A percentile compares a stretch with the other conserved stretches of the same genome.
phyloP scores from a whole-genome alignment of 768 basidiomycete species.

The Brasilioporus rufonigricans region DNA sequence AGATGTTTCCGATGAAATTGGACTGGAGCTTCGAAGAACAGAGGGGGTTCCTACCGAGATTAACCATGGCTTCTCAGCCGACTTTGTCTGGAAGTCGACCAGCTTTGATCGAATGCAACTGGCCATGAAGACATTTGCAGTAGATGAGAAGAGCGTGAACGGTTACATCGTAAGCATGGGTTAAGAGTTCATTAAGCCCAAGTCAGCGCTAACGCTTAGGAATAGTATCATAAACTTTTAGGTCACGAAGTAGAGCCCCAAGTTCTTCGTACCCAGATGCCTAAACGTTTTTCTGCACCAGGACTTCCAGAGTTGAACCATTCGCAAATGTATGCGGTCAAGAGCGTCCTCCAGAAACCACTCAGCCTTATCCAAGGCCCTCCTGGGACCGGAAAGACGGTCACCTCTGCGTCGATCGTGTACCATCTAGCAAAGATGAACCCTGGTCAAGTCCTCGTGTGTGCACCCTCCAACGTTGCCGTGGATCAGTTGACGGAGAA shows the following conservation, averaged over 20 bases:
- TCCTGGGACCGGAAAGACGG: slow-evolving; percentile 98
- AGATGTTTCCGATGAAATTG: slow-evolving; percentile 99
- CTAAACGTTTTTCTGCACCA: slow-evolving; percentile 95
- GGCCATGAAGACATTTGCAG: slow-evolving; percentile 99
- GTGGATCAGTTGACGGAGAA: slow-evolving; percentile 99
- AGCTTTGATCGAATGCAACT: slow-evolving; percentile 99
- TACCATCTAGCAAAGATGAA: slow-evolving; percentile 99
- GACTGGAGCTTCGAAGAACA: slow-evolving; percentile 82
- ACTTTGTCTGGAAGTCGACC: slow-evolving; percentile 99
- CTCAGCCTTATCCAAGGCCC: slow-evolving; percentile 97
- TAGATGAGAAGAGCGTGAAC: slow-evolving; percentile 98
- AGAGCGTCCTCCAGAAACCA: slow-evolving; percentile 97
- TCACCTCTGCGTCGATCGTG: slow-evolving; percentile 98
- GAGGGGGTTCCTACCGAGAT: slow-evolving; percentile 94
- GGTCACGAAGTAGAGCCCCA: slow-evolving; percentile 98
- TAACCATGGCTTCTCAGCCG: slow-evolving; percentile 94
- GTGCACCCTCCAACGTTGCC: slow-evolving; percentile 98
- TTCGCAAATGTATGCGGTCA: slow-evolving; percentile 99
- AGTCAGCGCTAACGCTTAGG: slow-evolving; percentile 1
- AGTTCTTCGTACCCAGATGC: slow-evolving; percentile 87
- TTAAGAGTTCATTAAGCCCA: neutral
- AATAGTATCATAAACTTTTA: slow-evolving; percentile 94
- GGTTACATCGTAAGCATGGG: slow-evolving; percentile 85
- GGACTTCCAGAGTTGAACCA: slow-evolving; percentile 98
- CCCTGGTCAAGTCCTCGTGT: slow-evolving; percentile 97